Evolutionary conservation across 495 filamentous ascomycete genomes (phyloP), one percentile per base, ranked within the genome.

Genomic region (Daldinia loculata): DNA sequence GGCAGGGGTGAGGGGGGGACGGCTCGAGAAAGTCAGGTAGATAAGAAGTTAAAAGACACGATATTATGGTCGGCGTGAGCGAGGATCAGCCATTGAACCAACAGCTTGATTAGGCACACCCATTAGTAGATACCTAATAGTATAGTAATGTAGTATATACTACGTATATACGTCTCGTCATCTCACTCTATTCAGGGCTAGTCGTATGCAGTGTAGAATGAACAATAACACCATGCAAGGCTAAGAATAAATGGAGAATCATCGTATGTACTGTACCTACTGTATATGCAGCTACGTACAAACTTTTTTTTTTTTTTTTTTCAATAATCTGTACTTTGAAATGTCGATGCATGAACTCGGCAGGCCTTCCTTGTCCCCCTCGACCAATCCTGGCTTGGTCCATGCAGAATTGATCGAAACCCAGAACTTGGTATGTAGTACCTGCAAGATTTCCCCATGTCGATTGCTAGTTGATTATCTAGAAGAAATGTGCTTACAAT

Each of bases 371-470:
- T 68, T 60, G 70, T 72, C 61, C 61, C 66, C 62, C 36, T 73
- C 30, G 24, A 55, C 70, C 66, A 69, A 73, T 69, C 66, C 66
- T 53, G 36, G 22, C 57, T 41, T 45, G 22, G 43, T 53, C 62
- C 70, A 62, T 69, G 70, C 70, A 73, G 70, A 63, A 66, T 48
- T 73, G 66, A 73, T 73, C 70, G 65, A 66, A 73, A 73, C 62
- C 66, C 66, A 73, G 61, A 58, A 62, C 48, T 66, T 56, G 70
- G 61, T 65, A 72, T 61, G 69, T 57, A 71, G 53, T 56, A 73
- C 66, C 70, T 73, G 70, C 70, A 69, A 73, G 70, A 73, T 73
- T 63, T 73, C 61, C 70, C 70, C 66, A 73, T 73, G 70, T 56
- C 26, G 56, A 69, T 72, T 67, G 36, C 59, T 41, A 51, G 65